Percentiles rank a stretch among this genome's conserved stretches.
Evolutionary conservation across 1,284 basidiomycete genomes (phyloP).

Genomic region (Cryptococcus sp.): DNA sequence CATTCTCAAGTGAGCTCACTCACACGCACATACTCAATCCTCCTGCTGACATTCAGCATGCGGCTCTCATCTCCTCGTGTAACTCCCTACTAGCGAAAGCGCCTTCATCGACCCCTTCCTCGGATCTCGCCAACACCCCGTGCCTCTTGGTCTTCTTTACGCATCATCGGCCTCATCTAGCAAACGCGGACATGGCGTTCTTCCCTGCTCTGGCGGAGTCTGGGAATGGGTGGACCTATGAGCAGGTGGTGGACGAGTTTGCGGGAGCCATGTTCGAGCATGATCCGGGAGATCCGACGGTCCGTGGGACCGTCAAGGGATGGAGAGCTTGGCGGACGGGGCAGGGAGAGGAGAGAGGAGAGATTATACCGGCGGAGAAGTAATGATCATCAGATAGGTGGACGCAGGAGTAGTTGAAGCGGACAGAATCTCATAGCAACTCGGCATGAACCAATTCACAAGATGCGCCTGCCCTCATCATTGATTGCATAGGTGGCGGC

Average conservation of each 20-base stretch:
- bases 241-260: slow-evolving; percentile 63
- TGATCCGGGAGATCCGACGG: slow-evolving; percentile 65
- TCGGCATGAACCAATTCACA: too few species aligned
- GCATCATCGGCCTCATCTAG: slow-evolving; percentile 82
- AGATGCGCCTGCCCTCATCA: too few species aligned
- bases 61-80: slow-evolving; percentile 73
- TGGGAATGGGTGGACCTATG: slow-evolving; percentile 63
- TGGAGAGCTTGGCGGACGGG: slow-evolving; percentile 37
- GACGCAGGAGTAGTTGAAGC: too few species aligned
- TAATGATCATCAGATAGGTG: too few species aligned
- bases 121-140: slow-evolving; percentile 43
- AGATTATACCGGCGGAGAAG: neutral
- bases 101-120: slow-evolving; percentile 21
- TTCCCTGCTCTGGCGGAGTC: slow-evolving; percentile 50
- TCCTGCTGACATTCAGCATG: slow-evolving; percentile 51
- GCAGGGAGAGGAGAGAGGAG: slow-evolving; percentile 11
- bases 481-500: too few species aligned
- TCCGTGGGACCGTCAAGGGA: slow-evolving; percentile 58
- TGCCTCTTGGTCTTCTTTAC: slow-evolving; percentile 83
- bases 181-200: slow-evolving; percentile 77
- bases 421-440: too few species aligned
- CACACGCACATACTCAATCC: too few species aligned
- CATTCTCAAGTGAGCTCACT: slow-evolving; percentile 35
- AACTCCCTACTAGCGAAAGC: slow-evolving; percentile 49
- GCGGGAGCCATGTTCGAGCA: slow-evolving; percentile 81